Conservation (phyloP, 2,329 filamentous ascomycete species). For the Exophiala viscosa region DNA sequence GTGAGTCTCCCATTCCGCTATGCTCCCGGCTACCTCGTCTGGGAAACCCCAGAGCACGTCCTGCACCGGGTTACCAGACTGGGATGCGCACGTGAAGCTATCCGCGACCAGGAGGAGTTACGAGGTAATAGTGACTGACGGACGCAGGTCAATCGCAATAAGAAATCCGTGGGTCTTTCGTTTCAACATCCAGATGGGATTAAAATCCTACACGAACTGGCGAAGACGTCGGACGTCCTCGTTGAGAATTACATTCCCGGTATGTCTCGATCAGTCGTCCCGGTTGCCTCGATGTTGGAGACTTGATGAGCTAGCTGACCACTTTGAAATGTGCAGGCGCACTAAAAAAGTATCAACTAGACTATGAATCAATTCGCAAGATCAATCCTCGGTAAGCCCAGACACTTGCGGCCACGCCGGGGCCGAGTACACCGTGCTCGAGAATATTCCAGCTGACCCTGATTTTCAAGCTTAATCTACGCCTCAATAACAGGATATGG, state of each 20-base stretch:
- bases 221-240: constrained; percentile 79
- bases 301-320: no score
- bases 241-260: constrained; percentile 97
- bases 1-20: constrained; percentile 56
- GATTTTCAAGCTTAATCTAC: constrained; percentile 66
- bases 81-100: no score
- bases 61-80: no score
- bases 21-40: no score
- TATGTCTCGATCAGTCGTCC: constrained; percentile 38
- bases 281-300: no score
- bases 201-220: constrained; percentile 80
- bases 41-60: no score
- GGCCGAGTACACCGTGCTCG: not conserved
- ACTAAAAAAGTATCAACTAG: constrained; percentile 84
- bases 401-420: not conserved
- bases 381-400: constrained; percentile 64
- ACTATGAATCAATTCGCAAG: constrained; percentile 73
- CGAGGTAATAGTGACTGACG: no score
- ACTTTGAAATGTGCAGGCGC: constrained; percentile 7
- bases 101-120: no score
- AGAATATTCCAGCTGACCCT: not conserved
- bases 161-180: constrained; percentile 86
- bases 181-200: constrained; percentile 83
- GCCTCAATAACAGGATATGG: constrained; percentile 96
- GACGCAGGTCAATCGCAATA: constrained; percentile 84